Conservation (phyloP, 352 stramenopile genomes). For the Pythium diclinum region DNA sequence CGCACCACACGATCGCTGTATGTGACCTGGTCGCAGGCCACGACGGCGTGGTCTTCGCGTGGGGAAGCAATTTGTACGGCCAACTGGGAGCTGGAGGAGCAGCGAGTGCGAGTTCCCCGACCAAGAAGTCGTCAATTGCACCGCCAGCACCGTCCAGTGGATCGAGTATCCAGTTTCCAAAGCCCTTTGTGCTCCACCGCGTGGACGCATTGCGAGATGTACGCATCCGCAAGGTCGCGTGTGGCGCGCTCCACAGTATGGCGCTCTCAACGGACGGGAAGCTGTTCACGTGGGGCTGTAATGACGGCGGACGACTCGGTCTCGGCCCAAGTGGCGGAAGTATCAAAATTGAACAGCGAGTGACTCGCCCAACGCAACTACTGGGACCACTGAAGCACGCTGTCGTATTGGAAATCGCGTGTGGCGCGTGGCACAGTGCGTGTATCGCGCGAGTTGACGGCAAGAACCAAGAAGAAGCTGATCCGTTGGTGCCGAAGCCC, state of each 20-base stretch:
- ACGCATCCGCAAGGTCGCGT: slow-evolving; percentile 77
- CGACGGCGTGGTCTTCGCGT: slow-evolving; percentile 64
- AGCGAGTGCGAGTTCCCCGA: background rate
- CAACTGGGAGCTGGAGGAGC: slow-evolving; percentile 42
- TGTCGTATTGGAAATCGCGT: slow-evolving; percentile 54
- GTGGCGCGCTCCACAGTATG: slow-evolving; percentile 90
- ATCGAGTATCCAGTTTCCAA: slow-evolving; percentile 36
- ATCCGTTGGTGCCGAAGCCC: background rate
- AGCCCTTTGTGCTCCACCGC: slow-evolving; percentile 53
- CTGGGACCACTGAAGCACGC: slow-evolving; percentile 32
- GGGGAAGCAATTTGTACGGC: slow-evolving; percentile 71
- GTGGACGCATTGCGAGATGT: slow-evolving; percentile 45
- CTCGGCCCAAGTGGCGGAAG: slow-evolving; percentile 9
- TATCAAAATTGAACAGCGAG: slow-evolving; percentile 20
- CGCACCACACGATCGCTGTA: slow-evolving; percentile 60
- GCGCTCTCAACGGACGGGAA: slow-evolving; percentile 79
- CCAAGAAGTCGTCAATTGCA: slow-evolving; percentile 13
- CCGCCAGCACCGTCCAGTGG: background rate
- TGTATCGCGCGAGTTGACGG: slow-evolving; percentile 41
- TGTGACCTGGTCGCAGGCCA: slow-evolving; percentile 66
- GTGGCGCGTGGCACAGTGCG: slow-evolving; percentile 70
- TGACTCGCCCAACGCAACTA: slow-evolving; percentile 36
- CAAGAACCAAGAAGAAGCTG: slow-evolving; percentile 17
- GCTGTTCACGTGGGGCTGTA: slow-evolving; percentile 94
- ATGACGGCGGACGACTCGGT: slow-evolving; percentile 78